Base-by-base conservation (phyloP, 2,329 filamentous ascomycete genomes). In the Penicillium sp. region DNA sequence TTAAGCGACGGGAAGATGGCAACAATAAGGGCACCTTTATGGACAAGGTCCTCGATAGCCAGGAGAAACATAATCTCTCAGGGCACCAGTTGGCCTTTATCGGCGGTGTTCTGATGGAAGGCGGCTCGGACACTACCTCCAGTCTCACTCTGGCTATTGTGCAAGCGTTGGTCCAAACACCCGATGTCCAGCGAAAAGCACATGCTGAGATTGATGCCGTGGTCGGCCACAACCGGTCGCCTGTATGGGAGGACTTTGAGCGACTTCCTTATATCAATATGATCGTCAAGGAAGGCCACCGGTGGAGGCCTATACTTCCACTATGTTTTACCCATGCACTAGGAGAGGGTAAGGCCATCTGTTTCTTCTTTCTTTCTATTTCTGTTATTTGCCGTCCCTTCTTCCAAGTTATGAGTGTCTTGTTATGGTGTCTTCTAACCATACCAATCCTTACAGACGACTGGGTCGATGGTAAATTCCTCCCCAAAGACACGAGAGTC, bases 231-330 rank as follows among this genome's bases (percentile, higher is more conserved):
- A 7, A 37, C 15, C 44, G 51, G 21, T 41, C 38, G 0, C 51
- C 51, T 15, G 44, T 41, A 4, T 54, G 45, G 51, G 29, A 25
- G 1, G 51, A 54, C 25, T 49, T 34, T 35, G 45, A 32, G 9
- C 9, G 16, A 8, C 27, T 54, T 7, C 51, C 45, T 9, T 54
- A 54, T 16, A 39, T 54, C n/a, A 47, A 41, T 8, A 49, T 37
- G 21, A 49, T 54, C 10, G n/a, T 54, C 23, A 54, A 49, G 35
- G 51, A 54, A 35, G 45, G 37, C 13, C 50, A 53, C 6, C 35
- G 50, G 13, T 53, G 50, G 50, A 46, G 50, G 13, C 35, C 50
- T 6, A 39, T 53, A 21, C 29, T 18, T 32, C 50, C 25, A 18
- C 44, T 34, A 13, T 35, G 23, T 27, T 46, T 52, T 4, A 32